Evolutionary conservation across 305 asterid genomes (phyloP).

Genomic region (Rubia tinctorum): DNA sequence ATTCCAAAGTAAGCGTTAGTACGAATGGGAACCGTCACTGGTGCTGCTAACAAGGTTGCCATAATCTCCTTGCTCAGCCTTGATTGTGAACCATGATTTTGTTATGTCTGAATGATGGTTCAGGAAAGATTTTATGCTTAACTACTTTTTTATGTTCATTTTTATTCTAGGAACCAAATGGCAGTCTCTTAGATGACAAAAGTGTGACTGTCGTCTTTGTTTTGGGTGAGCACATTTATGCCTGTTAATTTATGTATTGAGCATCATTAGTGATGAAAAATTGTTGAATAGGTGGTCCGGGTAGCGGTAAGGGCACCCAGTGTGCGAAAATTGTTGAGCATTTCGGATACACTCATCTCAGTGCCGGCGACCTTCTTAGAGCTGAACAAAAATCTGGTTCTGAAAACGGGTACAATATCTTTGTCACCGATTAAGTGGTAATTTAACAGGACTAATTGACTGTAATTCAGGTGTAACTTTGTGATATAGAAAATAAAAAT

Average conservation of each 20-base stretch:
- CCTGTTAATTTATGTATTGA: neutral
- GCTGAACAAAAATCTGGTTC: conserved; percentile 92
- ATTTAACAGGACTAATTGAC: neutral
- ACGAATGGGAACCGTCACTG: conserved; percentile 68
- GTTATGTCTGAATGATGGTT: too few species aligned
- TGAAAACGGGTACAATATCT: conserved; percentile 67
- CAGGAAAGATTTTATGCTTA: neutral
- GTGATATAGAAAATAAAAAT: neutral
- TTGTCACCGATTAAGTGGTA: neutral
- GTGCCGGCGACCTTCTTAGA: conserved; percentile 95
- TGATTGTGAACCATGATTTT: neutral
- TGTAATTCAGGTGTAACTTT: too few species aligned
- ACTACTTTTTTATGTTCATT: too few species aligned
- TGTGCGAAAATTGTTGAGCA: conserved; percentile 81
- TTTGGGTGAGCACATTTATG: conserved; percentile 35
- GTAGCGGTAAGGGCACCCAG: conserved; percentile 99
- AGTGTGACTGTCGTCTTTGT: conserved; percentile 52
- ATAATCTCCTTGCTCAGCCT: conserved; percentile 9
- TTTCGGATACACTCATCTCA: conserved; percentile 90
- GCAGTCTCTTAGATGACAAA: conserved; percentile 26
- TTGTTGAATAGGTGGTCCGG: conserved; percentile 85
- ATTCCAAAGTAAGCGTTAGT: conserved; percentile 19
- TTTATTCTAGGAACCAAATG: conserved; percentile 37
- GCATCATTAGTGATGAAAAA: neutral
- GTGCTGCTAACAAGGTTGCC: conserved; percentile 48